Percentiles rank a stretch among this genome's conserved stretches.
phyloP scores from a whole-genome alignment of 768 basidiomycete species.

The Mrakia blollopis region DNA sequence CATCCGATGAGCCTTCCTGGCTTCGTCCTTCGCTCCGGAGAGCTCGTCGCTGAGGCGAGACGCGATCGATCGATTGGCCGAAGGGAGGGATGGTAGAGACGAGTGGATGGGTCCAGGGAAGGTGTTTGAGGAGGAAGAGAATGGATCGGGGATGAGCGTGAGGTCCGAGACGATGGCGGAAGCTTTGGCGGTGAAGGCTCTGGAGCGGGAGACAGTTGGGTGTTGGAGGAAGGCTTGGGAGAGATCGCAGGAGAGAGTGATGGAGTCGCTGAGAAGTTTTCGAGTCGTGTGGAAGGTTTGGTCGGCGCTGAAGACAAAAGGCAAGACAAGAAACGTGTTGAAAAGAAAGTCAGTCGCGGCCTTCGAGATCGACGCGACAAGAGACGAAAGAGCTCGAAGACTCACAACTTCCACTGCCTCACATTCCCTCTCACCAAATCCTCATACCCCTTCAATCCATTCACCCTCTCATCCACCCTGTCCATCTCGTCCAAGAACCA shows the following conservation, averaged over 20 bases:
- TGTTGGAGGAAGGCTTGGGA: slow-evolving; percentile 18
- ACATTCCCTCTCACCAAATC: slow-evolving; percentile 1
- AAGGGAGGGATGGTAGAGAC: neutral
- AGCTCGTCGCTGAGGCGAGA: slow-evolving; percentile 9
- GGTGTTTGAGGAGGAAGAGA: neutral
- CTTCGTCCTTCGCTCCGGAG: neutral
- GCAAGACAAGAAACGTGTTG: neutral
- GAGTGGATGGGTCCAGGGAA: slow-evolving; percentile 9
- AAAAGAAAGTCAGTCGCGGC: neutral
- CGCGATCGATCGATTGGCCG: neutral
- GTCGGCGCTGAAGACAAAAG: slow-evolving; percentile 12
- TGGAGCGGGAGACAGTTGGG: neutral
- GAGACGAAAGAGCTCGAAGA: neutral
- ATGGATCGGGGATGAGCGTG: neutral
- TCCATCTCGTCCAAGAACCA: slow-evolving; percentile 33
- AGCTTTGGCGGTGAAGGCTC: neutral
- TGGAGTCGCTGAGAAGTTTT: neutral
- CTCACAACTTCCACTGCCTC: slow-evolving; percentile 29
- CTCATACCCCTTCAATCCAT: neutral
- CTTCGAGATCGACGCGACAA: neutral
- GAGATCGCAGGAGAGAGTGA: slow-evolving; percentile 11
- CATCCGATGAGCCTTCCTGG: neutral
- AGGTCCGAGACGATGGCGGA: slow-evolving; percentile 7
- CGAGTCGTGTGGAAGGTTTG: slow-evolving; percentile 22
- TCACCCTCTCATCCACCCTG: slow-evolving; percentile 14